A percentile compares a stretch with the other conserved stretches of the same genome.
Evolutionary conservation across 768 basidiomycete genomes (phyloP).

Genomic region (Suillus subluteus): DNA sequence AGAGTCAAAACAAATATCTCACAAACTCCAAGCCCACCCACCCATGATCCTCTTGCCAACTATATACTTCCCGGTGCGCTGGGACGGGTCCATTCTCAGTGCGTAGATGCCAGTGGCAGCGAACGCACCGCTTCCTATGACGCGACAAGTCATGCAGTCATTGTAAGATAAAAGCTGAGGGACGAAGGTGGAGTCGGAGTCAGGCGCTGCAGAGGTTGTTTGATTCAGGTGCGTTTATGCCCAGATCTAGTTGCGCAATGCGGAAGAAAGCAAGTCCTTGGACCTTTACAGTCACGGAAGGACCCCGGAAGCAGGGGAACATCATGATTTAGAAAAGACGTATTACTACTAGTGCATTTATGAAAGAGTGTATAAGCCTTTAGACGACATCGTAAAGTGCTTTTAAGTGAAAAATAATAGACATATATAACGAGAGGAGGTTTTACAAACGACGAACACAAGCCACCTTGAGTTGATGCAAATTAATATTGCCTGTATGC

Average conservation of each 20-base stretch:
- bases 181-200: neutral
- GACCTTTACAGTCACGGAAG: neutral
- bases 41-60: slow-evolving; percentile 56
- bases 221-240: neutral
- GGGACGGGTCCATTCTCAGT: slow-evolving; percentile 61
- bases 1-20: slow-evolving; percentile 22
- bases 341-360: neutral
- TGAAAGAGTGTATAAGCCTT: neutral
- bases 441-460: neutral
- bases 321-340: neutral
- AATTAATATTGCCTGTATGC: neutral
- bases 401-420: neutral
- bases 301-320: neutral
- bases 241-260: neutral
- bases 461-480: neutral
- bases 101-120: slow-evolving; percentile 70
- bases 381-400: neutral
- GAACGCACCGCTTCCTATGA: slow-evolving; percentile 68
- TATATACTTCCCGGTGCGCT: slow-evolving; percentile 59
- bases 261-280: neutral
- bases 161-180: slow-evolving; percentile 23
- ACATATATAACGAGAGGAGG: neutral
- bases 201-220: neutral
- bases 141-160: slow-evolving; percentile 72
- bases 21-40: slow-evolving; percentile 69